phyloP scores from a whole-genome alignment of 2,329 filamentous ascomycete species.

The Lachnellula arida region DNA sequence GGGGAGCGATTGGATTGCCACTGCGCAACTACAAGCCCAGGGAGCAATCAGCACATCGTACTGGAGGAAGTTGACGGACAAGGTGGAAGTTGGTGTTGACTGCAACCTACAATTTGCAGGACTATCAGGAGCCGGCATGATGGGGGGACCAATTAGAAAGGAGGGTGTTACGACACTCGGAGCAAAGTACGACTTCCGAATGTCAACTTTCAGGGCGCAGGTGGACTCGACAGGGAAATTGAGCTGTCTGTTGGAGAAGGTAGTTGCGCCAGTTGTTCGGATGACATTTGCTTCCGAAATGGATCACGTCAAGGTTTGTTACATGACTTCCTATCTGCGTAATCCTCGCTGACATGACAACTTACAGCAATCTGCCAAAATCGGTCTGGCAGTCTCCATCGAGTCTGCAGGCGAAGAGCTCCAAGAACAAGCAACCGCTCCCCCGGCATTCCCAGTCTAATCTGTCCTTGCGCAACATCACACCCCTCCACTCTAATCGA shows the following conservation, averaged over 20 bases:
- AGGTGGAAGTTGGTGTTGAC: conserved; percentile 93
- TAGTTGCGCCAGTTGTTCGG: conserved; percentile 85
- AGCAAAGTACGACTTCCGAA: conserved; percentile 97
- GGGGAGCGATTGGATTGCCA: conserved; percentile 86
- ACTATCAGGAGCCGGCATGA: conserved; percentile 58
- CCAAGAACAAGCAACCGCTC: conserved; percentile 70
- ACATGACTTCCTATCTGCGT: not conserved
- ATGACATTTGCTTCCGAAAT: conserved; percentile 96
- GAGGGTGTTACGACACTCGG: conserved; percentile 89
- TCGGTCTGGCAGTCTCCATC: conserved; percentile 89
- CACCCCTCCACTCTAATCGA: conserved; percentile 28
- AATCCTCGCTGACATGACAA: conserved; percentile 23
- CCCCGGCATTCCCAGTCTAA: conserved; percentile 58
- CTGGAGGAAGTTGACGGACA: conserved; percentile 89
- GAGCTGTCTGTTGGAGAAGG: conserved; percentile 89
- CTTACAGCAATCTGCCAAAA: conserved; percentile 82
- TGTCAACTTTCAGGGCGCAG: conserved; percentile 92
- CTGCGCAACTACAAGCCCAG: conserved; percentile 74
- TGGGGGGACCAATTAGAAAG: conserved; percentile 72
- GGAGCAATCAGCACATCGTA: conserved; percentile 87
- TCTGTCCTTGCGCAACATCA: conserved; percentile 5
- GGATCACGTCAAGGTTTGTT: conserved; percentile 86
- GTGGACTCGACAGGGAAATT: conserved; percentile 94
- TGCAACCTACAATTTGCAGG: conserved; percentile 80
- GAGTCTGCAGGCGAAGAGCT: conserved; percentile 81